phyloP scores from a whole-genome alignment of 805 yeast species.

The Pichia rugopelliculosa region DNA sequence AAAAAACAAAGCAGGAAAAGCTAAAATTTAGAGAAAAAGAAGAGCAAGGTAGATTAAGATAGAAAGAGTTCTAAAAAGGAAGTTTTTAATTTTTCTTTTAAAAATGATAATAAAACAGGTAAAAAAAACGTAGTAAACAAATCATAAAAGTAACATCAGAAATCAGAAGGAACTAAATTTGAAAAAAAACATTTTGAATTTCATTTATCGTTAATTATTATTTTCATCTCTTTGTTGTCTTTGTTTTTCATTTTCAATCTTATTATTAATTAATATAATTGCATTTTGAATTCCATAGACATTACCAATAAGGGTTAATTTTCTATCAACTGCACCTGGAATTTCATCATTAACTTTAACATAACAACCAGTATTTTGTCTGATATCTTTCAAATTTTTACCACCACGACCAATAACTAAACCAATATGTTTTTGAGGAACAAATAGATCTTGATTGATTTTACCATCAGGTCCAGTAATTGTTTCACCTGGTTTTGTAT shows the following conservation, averaged over 20 bases:
- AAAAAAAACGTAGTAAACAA: not conserved
- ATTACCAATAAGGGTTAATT: slow-evolving; percentile 61
- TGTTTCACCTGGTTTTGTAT: slow-evolving; percentile 13
- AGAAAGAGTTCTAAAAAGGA: slow-evolving; percentile 1
- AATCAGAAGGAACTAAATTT: not conserved
- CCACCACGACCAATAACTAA: slow-evolving; percentile 85
- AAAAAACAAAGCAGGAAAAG: not conserved
- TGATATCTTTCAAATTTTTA: slow-evolving; percentile 67
- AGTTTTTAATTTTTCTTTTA: not conserved
- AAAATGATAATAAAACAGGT: not conserved
- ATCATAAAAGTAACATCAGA: not conserved
- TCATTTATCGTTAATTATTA: not conserved
- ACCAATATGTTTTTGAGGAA: slow-evolving; percentile 75
- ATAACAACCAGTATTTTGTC: slow-evolving; percentile 67
- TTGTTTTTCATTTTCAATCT: slow-evolving; percentile 56
- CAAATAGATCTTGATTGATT: slow-evolving; percentile 61
- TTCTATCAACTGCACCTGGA: slow-evolving; percentile 52
- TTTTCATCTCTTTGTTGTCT: slow-evolving; percentile 23
- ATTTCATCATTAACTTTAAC: slow-evolving; percentile 59
- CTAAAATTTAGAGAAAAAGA: not conserved
- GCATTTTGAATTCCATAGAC: slow-evolving; percentile 66
- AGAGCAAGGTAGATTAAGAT: not conserved
- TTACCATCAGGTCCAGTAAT: slow-evolving; percentile 34
- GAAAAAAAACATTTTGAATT: not conserved
- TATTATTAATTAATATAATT: slow-evolving; percentile 60